A percentile compares a stretch with the other conserved stretches of the same genome.
These are phyloP conservation scores for Posidonia oceanica DNA, from an alignment of 116 monocot species.

Conservation along the genomic window DNA sequence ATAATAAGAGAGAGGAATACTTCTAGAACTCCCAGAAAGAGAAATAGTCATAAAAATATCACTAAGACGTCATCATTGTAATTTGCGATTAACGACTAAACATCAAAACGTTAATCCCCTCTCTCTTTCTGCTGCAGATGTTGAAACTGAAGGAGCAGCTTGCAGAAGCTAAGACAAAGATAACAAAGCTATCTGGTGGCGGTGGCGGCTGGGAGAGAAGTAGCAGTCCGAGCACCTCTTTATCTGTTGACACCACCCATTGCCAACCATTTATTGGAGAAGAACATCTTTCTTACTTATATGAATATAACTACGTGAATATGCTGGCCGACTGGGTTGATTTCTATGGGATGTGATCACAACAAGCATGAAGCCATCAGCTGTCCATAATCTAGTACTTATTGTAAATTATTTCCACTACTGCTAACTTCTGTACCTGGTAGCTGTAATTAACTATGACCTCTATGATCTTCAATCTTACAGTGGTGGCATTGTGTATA, in stretches of 20 bases:
- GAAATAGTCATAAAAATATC: too few relatives aligned
- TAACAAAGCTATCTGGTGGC: slow-evolving; percentile 15
- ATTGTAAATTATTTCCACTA: slow-evolving; percentile 5
- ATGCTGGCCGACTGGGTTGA: slow-evolving; percentile 21
- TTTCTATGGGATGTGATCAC: slow-evolving; percentile 7
- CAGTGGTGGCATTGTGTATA: too few relatives aligned
- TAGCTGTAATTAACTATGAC: background rate
- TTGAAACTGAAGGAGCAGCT: slow-evolving; percentile 27
- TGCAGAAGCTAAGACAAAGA: slow-evolving; percentile 23
- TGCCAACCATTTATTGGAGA: background rate
- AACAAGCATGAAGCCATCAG: background rate
- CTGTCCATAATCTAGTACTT: too few relatives aligned
- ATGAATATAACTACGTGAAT: slow-evolving; percentile 11
- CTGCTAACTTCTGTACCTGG: background rate
- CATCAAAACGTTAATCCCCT: too few relatives aligned
- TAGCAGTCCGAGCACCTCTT: slow-evolving; percentile 21
- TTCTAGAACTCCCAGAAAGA: too few relatives aligned
- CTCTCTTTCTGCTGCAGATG: slow-evolving; percentile 9
- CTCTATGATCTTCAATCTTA: too few relatives aligned
- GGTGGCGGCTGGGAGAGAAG: slow-evolving; percentile 1
- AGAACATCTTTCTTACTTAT: slow-evolving; percentile 12
- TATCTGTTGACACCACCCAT: slow-evolving; percentile 14
- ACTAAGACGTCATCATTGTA: too few relatives aligned
- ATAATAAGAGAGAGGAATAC: too few relatives aligned
- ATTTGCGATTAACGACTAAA: too few relatives aligned